Evolutionary conservation across 805 yeast species (phyloP).

Genomic region (Lipomyces sp.): DNA sequence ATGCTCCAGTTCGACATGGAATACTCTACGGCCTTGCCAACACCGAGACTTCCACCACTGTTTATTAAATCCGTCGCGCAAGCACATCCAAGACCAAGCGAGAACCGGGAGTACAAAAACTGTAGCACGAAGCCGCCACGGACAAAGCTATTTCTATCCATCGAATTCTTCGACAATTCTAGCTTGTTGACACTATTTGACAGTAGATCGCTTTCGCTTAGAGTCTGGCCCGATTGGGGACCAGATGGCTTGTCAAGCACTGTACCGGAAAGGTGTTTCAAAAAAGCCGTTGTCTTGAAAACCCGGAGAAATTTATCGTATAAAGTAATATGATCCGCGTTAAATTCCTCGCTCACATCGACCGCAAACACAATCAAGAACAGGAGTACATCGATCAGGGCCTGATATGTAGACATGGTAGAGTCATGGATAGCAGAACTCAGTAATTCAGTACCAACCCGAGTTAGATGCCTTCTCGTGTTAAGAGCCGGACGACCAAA

Average conservation of each 20-base stretch:
- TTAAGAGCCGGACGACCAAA: conserved; percentile 22
- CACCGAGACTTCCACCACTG: conserved; percentile 16
- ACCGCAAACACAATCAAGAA: conserved; percentile 26
- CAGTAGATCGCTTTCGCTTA: conserved; percentile 11
- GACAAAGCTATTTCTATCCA: conserved; percentile 5
- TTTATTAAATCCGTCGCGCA: conserved; percentile 16
- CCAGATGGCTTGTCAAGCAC: neutral
- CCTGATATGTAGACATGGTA: conserved; percentile 5
- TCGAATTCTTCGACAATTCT: conserved; percentile 8
- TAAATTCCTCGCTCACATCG: conserved; percentile 25
- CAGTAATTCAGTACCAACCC: conserved; percentile 14
- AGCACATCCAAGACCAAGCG: conserved; percentile 17
- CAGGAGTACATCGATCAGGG: conserved; percentile 23
- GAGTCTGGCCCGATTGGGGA: neutral
- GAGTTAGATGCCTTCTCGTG: conserved; percentile 18
- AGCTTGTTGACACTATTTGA: conserved; percentile 9
- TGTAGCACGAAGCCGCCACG: conserved; percentile 11
- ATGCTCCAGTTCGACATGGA: conserved; percentile 18
- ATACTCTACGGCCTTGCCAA: conserved; percentile 26
- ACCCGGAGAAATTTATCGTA: conserved; percentile 18
- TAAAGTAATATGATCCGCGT: conserved; percentile 19
- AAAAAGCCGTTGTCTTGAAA: conserved; percentile 8
- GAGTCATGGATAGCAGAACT: conserved; percentile 13
- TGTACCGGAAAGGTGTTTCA: conserved; percentile 21
- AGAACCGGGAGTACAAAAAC: conserved; percentile 16